Percentiles rank a stretch among this genome's conserved stretches.
Conservation (phyloP, 768 basidiomycete genomes). For the Albatrellus ellisii region DNA sequence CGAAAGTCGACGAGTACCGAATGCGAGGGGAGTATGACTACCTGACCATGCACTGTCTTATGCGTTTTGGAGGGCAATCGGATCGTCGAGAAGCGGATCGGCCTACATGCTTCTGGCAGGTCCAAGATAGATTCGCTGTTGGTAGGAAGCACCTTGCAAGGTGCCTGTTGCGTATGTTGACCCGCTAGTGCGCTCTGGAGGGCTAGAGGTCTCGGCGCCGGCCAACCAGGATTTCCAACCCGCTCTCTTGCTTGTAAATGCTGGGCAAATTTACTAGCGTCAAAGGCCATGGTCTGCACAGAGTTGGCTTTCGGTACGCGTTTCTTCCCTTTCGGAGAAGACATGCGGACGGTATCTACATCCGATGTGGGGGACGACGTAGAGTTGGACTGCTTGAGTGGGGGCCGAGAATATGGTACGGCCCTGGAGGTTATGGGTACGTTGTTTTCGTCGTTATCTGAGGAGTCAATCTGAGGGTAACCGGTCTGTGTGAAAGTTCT, state of each 20-base stretch:
- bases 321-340: too few relatives aligned
- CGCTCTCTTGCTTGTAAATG: neutral
- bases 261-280: neutral
- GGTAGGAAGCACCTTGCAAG: too few relatives aligned
- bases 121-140: neutral
- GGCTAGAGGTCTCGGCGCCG: neutral
- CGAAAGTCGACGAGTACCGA: conserved; percentile 42
- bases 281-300: too few relatives aligned
- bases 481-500: neutral
- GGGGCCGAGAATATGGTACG: neutral
- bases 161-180: too few relatives aligned
- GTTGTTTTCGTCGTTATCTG: neutral
- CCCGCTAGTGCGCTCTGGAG: neutral
- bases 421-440: neutral
- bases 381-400: neutral
- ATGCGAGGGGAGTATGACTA: conserved; percentile 36
- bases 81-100: conserved; percentile 8
- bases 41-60: conserved; percentile 33
- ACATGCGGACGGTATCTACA: too few relatives aligned
- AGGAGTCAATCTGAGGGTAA: neutral
- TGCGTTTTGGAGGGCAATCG: conserved; percentile 27
- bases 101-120: neutral
- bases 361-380: neutral
- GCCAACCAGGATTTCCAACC: neutral
- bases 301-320: too few relatives aligned